Evolutionary conservation across 257 asterid genomes (phyloP), one percentile per base, ranked within the genome.

Genomic region (Osmanthus fragrans): DNA sequence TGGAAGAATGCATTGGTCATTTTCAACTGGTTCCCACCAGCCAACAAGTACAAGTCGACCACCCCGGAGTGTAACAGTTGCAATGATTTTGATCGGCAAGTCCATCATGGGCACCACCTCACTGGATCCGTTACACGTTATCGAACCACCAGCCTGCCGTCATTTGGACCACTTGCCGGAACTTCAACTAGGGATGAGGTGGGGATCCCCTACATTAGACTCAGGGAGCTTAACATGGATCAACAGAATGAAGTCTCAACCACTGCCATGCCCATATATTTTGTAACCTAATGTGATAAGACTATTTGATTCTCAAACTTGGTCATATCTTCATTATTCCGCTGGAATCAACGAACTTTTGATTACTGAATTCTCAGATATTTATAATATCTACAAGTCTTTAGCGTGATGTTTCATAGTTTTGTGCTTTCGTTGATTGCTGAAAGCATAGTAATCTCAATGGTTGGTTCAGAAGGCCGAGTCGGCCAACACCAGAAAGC

Each of bases 1-100:
- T 58, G 27, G 23, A 40, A 73, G 71, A 34, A 79, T 10, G 30
- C 34, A 8, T 36, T 33, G 60, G 7, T 21, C 49, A 60, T 27
- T 54, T 80, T 80, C 83, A 80, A 82, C 49, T 39, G 34, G 69
- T 39, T 45, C 73, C 51, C 67, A 40, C 47, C 10, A 40, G 47
- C 15, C 47, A 40, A 40, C 47, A 40, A 40, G 47, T 40, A 40
- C 15, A 40, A 40, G 15, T 10, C 15, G 47, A 40, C 12, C 15
- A 40, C 47, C 15, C 3, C 47, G 0, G 54, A 12, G 5, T 45
- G 13, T 15, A 12, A 45, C 19, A 13, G 19, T 13, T 3, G 18
- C 19, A 45, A 12, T 45, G 54, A 3, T 11, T 15, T 45, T 10
- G 54, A 42, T 42, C 51, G 10, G 12, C 15, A 40, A 4, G 4